phyloP scores from a whole-genome alignment of 164 flowering plant species.

The Amborella trichopoda region DNA sequence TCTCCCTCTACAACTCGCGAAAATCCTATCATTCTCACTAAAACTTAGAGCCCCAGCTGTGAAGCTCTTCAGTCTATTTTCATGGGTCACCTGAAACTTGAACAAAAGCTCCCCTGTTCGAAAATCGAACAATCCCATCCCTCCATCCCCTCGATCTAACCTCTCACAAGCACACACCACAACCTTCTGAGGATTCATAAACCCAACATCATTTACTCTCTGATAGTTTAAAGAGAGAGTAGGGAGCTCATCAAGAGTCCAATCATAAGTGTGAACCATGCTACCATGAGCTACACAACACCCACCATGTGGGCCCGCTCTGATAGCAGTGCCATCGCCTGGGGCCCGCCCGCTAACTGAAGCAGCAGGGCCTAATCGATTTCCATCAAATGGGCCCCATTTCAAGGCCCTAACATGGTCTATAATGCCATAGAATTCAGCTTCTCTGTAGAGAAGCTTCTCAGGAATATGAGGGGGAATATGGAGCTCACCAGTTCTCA shows the following conservation, averaged over 20 bases:
- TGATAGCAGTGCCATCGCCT: slow-evolving; percentile 76
- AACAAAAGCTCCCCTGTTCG: slow-evolving; percentile 49
- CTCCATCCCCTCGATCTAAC: slow-evolving; percentile 55
- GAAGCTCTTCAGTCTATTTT: slow-evolving; percentile 51
- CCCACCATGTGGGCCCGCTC: slow-evolving; percentile 83
- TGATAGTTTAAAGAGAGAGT: slow-evolving; percentile 66
- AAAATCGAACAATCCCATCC: slow-evolving; percentile 67
- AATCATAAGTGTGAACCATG: slow-evolving; percentile 75
- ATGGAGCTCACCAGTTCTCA: slow-evolving; percentile 64
- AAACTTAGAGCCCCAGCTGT: slow-evolving; percentile 70
- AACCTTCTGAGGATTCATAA: slow-evolving; percentile 39
- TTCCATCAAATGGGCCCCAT: slow-evolving; percentile 81
- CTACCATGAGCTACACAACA: slow-evolving; percentile 83
- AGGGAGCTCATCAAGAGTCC: slow-evolving; percentile 75
- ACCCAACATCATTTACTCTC: slow-evolving; percentile 66
- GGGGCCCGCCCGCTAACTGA: slow-evolving; percentile 62
- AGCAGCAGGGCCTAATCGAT: slow-evolving; percentile 29
- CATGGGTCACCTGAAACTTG: slow-evolving; percentile 57
- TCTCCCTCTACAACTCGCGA: slow-evolving; percentile 73
- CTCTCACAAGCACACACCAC: slow-evolving; percentile 58
- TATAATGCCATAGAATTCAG: slow-evolving; percentile 59
- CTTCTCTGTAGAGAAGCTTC: slow-evolving; percentile 51
- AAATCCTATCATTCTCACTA: slow-evolving; percentile 30
- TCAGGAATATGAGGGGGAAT: slow-evolving; percentile 49
- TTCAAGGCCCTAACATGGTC: slow-evolving; percentile 64